Percentiles rank a stretch among this genome's conserved stretches.
Evolutionary conservation across 495 filamentous ascomycete species (phyloP).

Genomic region (Aspergillus conjunctus): DNA sequence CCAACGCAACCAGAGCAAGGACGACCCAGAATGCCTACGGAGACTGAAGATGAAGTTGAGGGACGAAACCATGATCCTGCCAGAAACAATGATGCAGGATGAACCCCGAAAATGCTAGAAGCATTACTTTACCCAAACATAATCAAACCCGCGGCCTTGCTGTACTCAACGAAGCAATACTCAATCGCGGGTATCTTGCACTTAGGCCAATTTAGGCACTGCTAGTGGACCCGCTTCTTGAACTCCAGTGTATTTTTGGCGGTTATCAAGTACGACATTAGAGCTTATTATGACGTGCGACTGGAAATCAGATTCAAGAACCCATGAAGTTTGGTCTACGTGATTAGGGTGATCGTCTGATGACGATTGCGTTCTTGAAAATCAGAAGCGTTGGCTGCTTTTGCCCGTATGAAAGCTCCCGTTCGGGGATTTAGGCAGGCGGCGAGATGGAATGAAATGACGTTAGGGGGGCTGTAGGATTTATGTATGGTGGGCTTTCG

Average conservation of each 20-base stretch:
- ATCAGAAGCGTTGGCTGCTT: no score
- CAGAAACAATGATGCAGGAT: conserved; percentile 10
- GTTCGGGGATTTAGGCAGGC: background rate
- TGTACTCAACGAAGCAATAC: background rate
- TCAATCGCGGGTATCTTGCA: background rate
- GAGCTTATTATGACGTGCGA: background rate
- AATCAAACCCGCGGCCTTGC: background rate
- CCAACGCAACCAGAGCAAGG: conserved; percentile 10
- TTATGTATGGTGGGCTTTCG: background rate
- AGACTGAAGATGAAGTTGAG: conserved; percentile 26
- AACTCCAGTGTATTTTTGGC: background rate
- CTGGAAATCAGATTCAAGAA: background rate
- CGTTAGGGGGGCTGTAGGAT: background rate
- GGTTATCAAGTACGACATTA: background rate
- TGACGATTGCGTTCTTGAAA: no score
- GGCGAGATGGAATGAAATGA: background rate
- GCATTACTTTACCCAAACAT: background rate
- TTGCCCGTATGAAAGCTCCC: no score
- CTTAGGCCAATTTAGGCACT: background rate
- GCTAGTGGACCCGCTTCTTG: no score
- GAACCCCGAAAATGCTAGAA: background rate
- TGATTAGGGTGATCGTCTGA: no score
- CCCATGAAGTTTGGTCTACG: background rate
- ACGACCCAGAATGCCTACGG: conserved; percentile 11
- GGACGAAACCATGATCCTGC: conserved; percentile 13